These are phyloP conservation scores for Botrytis fabae DNA, from an alignment of 2,329 filamentous ascomycete species.

Conservation along the genomic window DNA sequence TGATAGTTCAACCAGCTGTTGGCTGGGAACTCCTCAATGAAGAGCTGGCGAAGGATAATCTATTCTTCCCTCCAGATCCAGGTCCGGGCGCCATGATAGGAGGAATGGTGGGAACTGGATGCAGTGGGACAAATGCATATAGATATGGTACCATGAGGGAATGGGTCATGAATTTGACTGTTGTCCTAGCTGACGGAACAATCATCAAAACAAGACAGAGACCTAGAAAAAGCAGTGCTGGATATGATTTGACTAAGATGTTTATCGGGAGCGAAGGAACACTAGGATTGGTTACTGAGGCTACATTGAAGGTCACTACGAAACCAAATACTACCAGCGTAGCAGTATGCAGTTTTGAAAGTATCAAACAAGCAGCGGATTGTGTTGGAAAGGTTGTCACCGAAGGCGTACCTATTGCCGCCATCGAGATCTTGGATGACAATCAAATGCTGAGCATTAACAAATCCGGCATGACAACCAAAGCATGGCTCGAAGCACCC, in stretches of 20 bases:
- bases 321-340: conserved; percentile 78
- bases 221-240: conserved; percentile 84
- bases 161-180: conserved; percentile 84
- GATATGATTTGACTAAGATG: conserved; percentile 86
- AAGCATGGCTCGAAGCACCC: conserved; percentile 69
- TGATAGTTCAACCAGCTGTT: conserved; percentile 76
- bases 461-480: conserved; percentile 63
- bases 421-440: conserved; percentile 91
- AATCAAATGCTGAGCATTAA: conserved; percentile 78
- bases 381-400: conserved; percentile 80
- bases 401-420: conserved; percentile 79
- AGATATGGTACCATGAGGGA: conserved; percentile 93
- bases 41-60: conserved; percentile 65
- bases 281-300: conserved; percentile 87
- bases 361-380: conserved; percentile 45
- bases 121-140: conserved; percentile 83
- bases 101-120: conserved; percentile 76
- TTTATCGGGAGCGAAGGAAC: conserved; percentile 93
- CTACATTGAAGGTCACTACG: conserved; percentile 81
- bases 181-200: conserved; percentile 87
- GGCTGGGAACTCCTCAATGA: conserved; percentile 88
- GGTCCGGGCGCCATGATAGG: conserved; percentile 92
- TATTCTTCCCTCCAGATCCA: conserved; percentile 92
- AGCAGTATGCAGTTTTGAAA: conserved; percentile 67
- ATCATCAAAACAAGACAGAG: conserved; percentile 86